Evolutionary conservation across 2,329 filamentous ascomycete species (phyloP), one percentile per base, ranked within the genome.

Genomic region (Fusarium sp.): DNA sequence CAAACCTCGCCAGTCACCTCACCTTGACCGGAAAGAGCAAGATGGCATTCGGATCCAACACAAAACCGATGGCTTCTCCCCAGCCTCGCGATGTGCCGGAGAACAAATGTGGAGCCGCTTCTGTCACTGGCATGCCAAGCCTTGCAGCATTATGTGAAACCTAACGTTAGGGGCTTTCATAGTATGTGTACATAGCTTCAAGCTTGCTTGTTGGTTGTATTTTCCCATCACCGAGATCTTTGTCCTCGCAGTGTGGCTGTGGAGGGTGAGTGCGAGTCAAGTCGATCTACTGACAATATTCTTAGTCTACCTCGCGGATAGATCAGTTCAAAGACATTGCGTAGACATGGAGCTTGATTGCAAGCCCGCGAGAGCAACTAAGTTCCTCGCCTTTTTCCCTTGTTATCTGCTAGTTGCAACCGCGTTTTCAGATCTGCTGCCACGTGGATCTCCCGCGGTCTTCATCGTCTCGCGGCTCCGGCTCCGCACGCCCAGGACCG

Each of bases 191-290:
- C 18, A 23, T 23, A 4, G 18, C 41, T 51, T 39, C 27, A 16
- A 23, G 50, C 5, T 12, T 30, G 18, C 36, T 40, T 37, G 10
- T 40, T 43, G 27, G 43, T 27, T n/a, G 16, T 7, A 16, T 53
- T 13, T 30, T 7, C 23, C 48, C 18, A 30, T n/a, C 18, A 27
- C 39, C 52, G 12, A 34, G 27, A 55, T 28, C n/a, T 41, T 37
- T 18, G 23, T 34, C 52, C 16, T 31, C 52, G 23, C 36, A 28
- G 30, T 12, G 18, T 41, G 6, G 52, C 30, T 55, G 40, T 28
- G 40, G 52, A 44, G 28, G 30, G 40, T 30, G 40, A 34, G 36
- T 46, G n/a, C 53, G 53, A 56, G 53, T 56, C 53, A 56, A 28
- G 41, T 37, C 53, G 39, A 34, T 46, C 30, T 56, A 34, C 53